Percentiles rank a stretch among this genome's conserved stretches.
phyloP scores from a whole-genome alignment of 2,329 filamentous ascomycete genomes.

The Hypoxylon sp. region DNA sequence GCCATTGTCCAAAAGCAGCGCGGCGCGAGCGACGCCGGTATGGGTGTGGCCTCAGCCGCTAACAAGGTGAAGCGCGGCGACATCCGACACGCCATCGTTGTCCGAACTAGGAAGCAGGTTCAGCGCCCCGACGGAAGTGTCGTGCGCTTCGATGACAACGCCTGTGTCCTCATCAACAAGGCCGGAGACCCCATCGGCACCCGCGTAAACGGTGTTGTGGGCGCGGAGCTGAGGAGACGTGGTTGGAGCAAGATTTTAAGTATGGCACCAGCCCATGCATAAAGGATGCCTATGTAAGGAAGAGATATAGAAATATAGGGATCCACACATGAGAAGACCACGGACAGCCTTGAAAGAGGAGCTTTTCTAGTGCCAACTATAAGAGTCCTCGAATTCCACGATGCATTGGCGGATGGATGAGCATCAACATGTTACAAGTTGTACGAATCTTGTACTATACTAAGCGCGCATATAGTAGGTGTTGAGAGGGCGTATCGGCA shows the following conservation, averaged over 20 bases:
- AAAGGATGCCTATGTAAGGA: constrained; percentile 36
- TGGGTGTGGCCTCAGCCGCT: constrained; percentile 79
- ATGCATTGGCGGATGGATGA: neutral
- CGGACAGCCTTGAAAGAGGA: neutral
- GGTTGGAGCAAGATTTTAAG: constrained; percentile 99
- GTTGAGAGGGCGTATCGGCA: constrained; percentile 29
- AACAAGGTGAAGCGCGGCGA: constrained; percentile 98
- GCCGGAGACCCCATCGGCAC: constrained; percentile 94
- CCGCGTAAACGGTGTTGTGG: constrained; percentile 92
- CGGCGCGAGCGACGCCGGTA: constrained; percentile 79
- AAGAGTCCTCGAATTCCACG: neutral
- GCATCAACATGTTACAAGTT: constrained; percentile 6
- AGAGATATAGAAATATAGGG: neutral
- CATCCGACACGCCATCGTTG: constrained; percentile 95
- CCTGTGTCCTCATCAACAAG: constrained; percentile 97
- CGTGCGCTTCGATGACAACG: constrained; percentile 96
- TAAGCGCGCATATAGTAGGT: constrained; percentile 42
- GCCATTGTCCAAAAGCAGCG: constrained; percentile 98
- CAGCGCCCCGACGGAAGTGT: constrained; percentile 90
- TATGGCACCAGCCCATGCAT: constrained; percentile 82
- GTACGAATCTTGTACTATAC: constrained; percentile 33
- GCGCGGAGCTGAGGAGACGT: constrained; percentile 87
- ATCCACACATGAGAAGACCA: neutral
- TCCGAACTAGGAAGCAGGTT: constrained; percentile 89
- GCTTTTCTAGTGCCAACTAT: neutral